Percentiles rank a stretch among this genome's conserved stretches.
These are phyloP conservation scores for Phytophthora pluvialis DNA, from an alignment of 352 stramenopile genomes.

Conservation along the genomic window DNA sequence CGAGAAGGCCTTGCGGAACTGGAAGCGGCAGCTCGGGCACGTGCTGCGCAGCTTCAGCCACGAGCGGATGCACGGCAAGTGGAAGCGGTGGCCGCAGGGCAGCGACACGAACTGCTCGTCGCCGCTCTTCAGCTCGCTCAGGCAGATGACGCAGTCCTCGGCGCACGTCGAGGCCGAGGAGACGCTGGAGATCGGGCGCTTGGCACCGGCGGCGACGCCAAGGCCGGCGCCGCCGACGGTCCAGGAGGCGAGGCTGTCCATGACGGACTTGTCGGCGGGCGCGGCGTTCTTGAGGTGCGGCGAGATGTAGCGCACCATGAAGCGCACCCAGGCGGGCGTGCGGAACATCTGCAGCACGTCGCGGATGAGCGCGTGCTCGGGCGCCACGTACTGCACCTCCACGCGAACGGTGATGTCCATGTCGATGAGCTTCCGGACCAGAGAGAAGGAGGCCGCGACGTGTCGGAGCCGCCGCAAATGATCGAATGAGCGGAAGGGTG, in stretches of 20 bases:
- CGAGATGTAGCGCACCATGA: conserved; percentile 89
- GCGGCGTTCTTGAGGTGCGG: conserved; percentile 85
- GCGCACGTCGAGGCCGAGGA: conserved; percentile 17
- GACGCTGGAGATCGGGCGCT: conserved; percentile 39
- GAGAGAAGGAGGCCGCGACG: conserved; percentile 6
- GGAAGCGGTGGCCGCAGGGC: conserved; percentile 94
- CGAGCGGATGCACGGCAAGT: conserved; percentile 91
- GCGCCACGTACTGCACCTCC: conserved; percentile 82
- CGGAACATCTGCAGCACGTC: conserved; percentile 87
- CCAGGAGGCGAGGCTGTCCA: conserved; percentile 56
- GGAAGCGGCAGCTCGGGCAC: conserved; percentile 95
- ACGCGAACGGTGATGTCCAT: conserved; percentile 87
- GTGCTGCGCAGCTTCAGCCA: conserved; percentile 94
- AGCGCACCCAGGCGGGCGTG: conserved; percentile 81
- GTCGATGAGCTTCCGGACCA: neutral
- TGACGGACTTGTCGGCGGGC: conserved; percentile 71
- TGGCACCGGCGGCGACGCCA: no score
- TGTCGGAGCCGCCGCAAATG: conserved; percentile 41
- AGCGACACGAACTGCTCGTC: conserved; percentile 79
- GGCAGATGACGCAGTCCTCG: conserved; percentile 90
- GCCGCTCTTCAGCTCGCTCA: conserved; percentile 74
- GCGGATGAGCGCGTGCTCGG: conserved; percentile 59
- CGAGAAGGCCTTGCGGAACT: conserved; percentile 87
- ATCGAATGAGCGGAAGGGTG: conserved; percentile 42
- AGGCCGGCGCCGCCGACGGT: conserved; percentile 11